Evolutionary conservation across 768 basidiomycete genomes (phyloP).

Genomic region (Tylopilus rubrobrunneus): DNA sequence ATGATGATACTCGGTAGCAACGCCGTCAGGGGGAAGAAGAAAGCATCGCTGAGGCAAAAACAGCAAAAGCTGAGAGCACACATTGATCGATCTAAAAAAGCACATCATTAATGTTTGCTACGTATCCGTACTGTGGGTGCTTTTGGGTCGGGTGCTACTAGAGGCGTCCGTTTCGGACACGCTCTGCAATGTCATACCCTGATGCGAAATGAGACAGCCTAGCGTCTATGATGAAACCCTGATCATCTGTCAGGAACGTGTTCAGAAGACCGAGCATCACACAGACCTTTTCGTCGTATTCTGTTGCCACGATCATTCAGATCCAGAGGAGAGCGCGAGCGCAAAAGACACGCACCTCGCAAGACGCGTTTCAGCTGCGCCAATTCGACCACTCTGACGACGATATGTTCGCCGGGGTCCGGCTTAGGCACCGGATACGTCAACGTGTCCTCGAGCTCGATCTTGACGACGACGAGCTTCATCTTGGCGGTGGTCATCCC

Average conservation of each 20-base stretch:
- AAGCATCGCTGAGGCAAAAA: conserved; percentile 75
- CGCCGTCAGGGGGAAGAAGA: conserved; percentile 79
- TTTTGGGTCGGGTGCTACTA: conserved; percentile 2
- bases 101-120: conserved; percentile 24
- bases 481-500: conserved; percentile 96
- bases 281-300: conserved; percentile 55
- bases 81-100: conserved; percentile 66
- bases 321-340: background rate
- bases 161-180: conserved; percentile 29
- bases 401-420: conserved; percentile 84
- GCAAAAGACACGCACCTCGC: conserved; percentile 49
- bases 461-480: conserved; percentile 75
- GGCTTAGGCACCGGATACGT: conserved; percentile 70
- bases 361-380: conserved; percentile 58
- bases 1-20: conserved; percentile 88
- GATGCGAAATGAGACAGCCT: conserved; percentile 71
- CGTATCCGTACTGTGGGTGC: background rate
- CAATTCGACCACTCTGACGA: conserved; percentile 66
- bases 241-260: background rate
- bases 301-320: conserved; percentile 32
- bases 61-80: conserved; percentile 75
- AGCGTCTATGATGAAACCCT: conserved; percentile 73
- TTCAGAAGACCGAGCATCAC: background rate
- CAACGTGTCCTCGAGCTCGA: conserved; percentile 62
- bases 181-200: conserved; percentile 59